Conservation (phyloP, 176 grass and related monocot species). For the Lolium multiflorum region DNA sequence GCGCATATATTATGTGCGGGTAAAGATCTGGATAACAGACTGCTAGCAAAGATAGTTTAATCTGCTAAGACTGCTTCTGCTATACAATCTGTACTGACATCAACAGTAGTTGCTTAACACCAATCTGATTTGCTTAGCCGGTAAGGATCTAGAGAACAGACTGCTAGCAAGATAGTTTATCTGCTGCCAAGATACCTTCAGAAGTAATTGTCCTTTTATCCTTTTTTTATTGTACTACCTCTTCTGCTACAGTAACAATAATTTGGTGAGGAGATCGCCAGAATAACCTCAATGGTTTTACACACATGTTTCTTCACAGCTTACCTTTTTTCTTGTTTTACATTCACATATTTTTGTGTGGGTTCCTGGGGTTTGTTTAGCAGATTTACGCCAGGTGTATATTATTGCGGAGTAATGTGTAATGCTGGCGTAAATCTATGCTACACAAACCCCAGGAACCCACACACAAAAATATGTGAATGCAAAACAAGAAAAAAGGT, state of each 20-base stretch:
- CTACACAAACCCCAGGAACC: no score
- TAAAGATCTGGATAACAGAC: no score
- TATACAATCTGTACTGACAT: background rate
- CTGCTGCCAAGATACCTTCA: slow-evolving; percentile 67
- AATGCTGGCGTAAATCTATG: background rate
- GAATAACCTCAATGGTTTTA: slow-evolving; percentile 24
- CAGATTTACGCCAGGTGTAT: slow-evolving; percentile 48
- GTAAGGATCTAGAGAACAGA: slow-evolving; percentile 79
- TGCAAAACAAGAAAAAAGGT: no score
- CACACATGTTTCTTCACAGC: slow-evolving; percentile 30
- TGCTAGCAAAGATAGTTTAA: no score
- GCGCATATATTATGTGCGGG: no score
- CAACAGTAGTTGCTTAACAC: slow-evolving; percentile 29
- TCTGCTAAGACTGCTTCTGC: no score
- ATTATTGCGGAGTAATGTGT: slow-evolving; percentile 35
- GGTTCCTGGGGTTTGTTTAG: slow-evolving; percentile 24
- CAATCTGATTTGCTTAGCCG: slow-evolving; percentile 46
- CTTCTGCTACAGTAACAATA: slow-evolving; percentile 76
- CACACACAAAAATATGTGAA: no score
- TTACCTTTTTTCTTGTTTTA: slow-evolving; percentile 22
- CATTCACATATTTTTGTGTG: slow-evolving; percentile 27
- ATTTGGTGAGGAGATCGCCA: no score
- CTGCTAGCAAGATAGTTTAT: slow-evolving; percentile 57
- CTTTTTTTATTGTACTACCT: no score
- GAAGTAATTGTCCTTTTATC: no score